These are phyloP conservation scores for Dorcoceras hygrometricum DNA, from an alignment of 257 asterid genomes.

Conservation along the genomic window DNA sequence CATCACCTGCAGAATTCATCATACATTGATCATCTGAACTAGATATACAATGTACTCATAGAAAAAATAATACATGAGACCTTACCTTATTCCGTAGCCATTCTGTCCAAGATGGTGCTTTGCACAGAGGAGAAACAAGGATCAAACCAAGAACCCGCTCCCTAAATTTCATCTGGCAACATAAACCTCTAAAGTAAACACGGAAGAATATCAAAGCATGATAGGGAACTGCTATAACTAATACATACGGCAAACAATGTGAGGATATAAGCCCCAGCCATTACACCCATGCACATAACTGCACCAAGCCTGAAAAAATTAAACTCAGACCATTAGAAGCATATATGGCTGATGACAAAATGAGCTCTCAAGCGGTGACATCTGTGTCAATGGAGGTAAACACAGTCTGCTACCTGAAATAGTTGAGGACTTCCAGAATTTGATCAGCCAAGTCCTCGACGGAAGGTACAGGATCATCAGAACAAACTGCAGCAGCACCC, in stretches of 20 bases:
- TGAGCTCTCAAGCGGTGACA: not conserved
- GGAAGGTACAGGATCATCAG: constrained; percentile 52
- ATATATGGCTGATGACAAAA: constrained; percentile 9
- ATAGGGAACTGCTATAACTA: not conserved
- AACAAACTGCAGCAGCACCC: constrained; percentile 84
- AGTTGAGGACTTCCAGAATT: constrained; percentile 79
- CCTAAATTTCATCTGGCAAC: constrained; percentile 64
- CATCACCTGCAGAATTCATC: constrained; percentile 58
- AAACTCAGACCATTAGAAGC: constrained; percentile 19
- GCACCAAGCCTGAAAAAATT: constrained; percentile 70
- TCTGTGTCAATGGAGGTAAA: constrained; percentile 1
- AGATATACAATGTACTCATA: not conserved
- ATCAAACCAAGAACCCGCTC: constrained; percentile 90
- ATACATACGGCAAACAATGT: constrained; percentile 76
- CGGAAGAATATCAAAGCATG: constrained; percentile 7
- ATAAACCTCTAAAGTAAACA: constrained; percentile 17
- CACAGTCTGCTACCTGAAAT: constrained; percentile 60
- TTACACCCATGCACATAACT: constrained; percentile 96
- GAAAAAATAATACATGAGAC: constrained; percentile 30
- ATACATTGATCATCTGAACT: constrained; percentile 1
- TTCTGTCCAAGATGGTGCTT: constrained; percentile 89
- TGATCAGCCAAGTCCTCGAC: constrained; percentile 83
- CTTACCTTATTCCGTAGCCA: constrained; percentile 96
- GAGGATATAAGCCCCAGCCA: constrained; percentile 91
- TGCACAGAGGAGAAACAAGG: constrained; percentile 87